Evolutionary conservation across 208 protist genomes (phyloP).

Genomic region (Herpetomonas tarakana): DNA sequence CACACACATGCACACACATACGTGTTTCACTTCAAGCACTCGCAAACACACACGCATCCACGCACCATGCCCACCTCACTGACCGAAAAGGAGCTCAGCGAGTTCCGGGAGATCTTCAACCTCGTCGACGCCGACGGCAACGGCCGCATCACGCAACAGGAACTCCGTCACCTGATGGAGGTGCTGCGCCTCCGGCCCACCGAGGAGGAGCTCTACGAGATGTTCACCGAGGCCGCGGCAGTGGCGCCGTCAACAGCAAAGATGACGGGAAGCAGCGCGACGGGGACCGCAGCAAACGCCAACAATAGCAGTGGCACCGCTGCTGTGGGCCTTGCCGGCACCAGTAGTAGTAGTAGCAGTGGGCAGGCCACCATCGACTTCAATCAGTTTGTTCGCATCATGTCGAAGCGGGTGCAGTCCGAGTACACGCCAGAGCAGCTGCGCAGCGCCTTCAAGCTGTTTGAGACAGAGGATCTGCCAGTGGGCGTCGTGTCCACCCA

Average conservation of each 20-base stretch:
- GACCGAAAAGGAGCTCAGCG: constrained; percentile 61
- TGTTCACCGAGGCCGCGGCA: constrained; percentile 61
- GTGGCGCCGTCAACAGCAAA: background rate
- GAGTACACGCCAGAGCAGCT: constrained; percentile 89
- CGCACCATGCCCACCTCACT: constrained; percentile 34
- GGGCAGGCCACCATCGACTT: constrained; percentile 72
- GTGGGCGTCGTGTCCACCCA: constrained; percentile 79
- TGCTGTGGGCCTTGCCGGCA: background rate
- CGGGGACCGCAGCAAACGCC: constrained; percentile 8
- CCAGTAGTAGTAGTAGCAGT: background rate
- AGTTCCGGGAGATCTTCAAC: constrained; percentile 93
- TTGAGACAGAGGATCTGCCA: constrained; percentile 84
- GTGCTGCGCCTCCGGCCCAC: constrained; percentile 82
- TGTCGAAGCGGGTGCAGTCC: constrained; percentile 81
- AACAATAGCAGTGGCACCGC: constrained; percentile 6
- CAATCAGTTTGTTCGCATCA: constrained; percentile 83
- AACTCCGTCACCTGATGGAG: constrained; percentile 86
- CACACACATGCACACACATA: no score
- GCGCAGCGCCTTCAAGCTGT: constrained; percentile 86
- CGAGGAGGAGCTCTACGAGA: constrained; percentile 80
- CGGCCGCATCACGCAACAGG: constrained; percentile 66
- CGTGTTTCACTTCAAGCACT: no score
- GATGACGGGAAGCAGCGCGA: background rate
- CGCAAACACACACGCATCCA: no score
- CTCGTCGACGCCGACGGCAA: constrained; percentile 81